Evolutionary conservation across 306 rosid genomes (phyloP), one percentile per base, ranked within the genome.

Genomic region (Cucurbita moschata): DNA sequence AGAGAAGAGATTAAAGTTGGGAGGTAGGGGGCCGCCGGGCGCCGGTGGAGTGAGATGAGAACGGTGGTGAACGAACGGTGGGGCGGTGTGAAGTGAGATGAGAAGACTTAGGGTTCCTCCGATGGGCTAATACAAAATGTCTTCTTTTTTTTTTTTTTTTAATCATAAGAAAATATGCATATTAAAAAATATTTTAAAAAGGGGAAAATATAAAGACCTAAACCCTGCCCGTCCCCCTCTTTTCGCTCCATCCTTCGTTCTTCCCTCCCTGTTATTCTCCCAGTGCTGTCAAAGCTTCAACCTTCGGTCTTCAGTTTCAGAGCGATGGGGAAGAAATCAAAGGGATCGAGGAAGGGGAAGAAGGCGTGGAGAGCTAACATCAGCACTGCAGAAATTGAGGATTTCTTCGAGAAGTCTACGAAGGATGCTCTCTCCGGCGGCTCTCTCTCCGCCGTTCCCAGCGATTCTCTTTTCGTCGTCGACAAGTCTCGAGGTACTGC

Each of bases 311-410:
- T 44, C 54, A 66, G 54, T 23, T 47, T 68, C 19, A 26, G 58
- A 76, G 77, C 52, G 74, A 90, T 90, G 96, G 92, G 93, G 56
- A 93, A 92, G 86, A 92, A 83, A 69, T 80, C 96, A 3, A 90
- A 90, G 83, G 80, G 80, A 1, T 92, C 96, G 5, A 79, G 94
- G 82, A 92, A 92, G 90, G 96, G 91, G 38, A 90, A 88, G 86
- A 92, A 92, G 81, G 91, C 92, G 26, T 90, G 96, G 96, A 84
- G 92, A 61, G 86, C 92, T 16, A 92, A 92, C 82, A 92, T 92
- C 38, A 88, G 98, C 79, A 87, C 93, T 0, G 82, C 78, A n/a
- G 96, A 90, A 85, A 85, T 92, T 6, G 86, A 89, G 43, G 88
- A 86, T 59, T 87, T 83, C 83, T 88, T 65, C 46, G 94, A 92